phyloP scores from a whole-genome alignment of 306 rosid genomes.

The Trifolium fragiferum region DNA sequence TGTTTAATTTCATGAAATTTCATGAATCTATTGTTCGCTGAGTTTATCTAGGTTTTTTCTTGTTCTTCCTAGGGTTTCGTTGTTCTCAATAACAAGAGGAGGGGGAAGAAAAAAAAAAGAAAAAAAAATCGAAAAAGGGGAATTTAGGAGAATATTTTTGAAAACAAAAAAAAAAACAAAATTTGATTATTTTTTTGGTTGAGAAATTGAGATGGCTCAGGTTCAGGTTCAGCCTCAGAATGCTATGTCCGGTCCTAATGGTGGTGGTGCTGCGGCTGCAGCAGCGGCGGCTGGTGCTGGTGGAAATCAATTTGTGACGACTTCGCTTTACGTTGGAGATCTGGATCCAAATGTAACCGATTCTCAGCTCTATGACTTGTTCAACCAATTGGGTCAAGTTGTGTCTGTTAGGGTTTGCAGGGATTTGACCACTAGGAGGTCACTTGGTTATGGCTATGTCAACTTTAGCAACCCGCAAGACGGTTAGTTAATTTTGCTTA shows the following conservation, averaged over 20 bases:
- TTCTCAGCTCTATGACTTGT: constrained; percentile 91
- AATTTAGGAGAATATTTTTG: neutral
- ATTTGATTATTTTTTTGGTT: constrained; percentile 1
- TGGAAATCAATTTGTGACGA: constrained; percentile 68
- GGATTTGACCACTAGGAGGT: constrained; percentile 82
- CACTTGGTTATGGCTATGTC: constrained; percentile 97
- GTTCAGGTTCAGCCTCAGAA: constrained; percentile 81
- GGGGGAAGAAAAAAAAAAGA: constrained; percentile 70
- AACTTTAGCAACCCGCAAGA: constrained; percentile 79
- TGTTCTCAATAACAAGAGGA: constrained; percentile 78
- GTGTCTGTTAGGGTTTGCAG: constrained; percentile 98
- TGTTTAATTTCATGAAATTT: constrained; percentile 6
- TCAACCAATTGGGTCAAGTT: constrained; percentile 90
- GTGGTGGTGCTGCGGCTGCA: constrained; percentile 32
- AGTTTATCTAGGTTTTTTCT: constrained; percentile 40
- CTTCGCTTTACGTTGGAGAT: constrained; percentile 96
- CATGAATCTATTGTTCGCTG: constrained; percentile 26
- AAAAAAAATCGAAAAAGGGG: neutral
- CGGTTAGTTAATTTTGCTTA: constrained; percentile 58
- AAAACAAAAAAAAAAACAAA: neutral
- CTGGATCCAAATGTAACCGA: constrained; percentile 83
- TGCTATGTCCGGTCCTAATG: constrained; percentile 65
- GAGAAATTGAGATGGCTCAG: constrained; percentile 72
- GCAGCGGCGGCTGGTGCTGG: constrained; percentile 43
- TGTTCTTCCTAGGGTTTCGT: constrained; percentile 59